Percentiles rank a stretch among this genome's conserved stretches.
Evolutionary conservation across 2,329 filamentous ascomycete genomes (phyloP).

Genomic region (Sarocladium oryzae): DNA sequence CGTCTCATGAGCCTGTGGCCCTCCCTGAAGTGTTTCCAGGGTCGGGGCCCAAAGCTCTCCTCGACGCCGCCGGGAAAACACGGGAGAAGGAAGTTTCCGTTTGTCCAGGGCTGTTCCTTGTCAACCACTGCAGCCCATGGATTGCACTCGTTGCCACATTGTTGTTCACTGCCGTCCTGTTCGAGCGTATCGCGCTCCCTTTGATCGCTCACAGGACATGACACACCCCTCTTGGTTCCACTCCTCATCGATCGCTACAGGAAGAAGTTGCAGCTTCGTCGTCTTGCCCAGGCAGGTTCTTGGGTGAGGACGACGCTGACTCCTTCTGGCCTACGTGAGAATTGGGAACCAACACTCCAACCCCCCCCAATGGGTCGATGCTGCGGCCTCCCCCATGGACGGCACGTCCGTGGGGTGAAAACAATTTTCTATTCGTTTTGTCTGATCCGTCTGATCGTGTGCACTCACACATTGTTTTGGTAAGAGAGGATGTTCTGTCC

Average conservation of each 20-base stretch:
- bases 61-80: constrained; percentile 3
- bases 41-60: constrained; percentile 14
- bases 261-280: background rate
- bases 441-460: constrained; percentile 4
- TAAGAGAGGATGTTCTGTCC: background rate
- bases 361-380: constrained; percentile 45
- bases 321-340: background rate
- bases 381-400: constrained; percentile 40
- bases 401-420: constrained; percentile 17
- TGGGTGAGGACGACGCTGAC: background rate
- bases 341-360: background rate
- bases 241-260: background rate
- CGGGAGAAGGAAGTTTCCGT: background rate
- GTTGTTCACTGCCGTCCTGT: constrained; percentile 4
- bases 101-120: background rate
- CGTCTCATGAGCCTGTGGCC: constrained; percentile 32
- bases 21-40: constrained; percentile 10
- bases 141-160: constrained; percentile 7
- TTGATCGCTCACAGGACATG: constrained; percentile 5
- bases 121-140: no score
- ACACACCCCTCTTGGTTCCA: constrained; percentile 4
- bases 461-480: constrained; percentile 1
- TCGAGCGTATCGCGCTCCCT: background rate
- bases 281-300: background rate
- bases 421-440: constrained; percentile 2